Evolutionary conservation across 1,284 basidiomycete species (phyloP).

Genomic region (Athelia sp.): DNA sequence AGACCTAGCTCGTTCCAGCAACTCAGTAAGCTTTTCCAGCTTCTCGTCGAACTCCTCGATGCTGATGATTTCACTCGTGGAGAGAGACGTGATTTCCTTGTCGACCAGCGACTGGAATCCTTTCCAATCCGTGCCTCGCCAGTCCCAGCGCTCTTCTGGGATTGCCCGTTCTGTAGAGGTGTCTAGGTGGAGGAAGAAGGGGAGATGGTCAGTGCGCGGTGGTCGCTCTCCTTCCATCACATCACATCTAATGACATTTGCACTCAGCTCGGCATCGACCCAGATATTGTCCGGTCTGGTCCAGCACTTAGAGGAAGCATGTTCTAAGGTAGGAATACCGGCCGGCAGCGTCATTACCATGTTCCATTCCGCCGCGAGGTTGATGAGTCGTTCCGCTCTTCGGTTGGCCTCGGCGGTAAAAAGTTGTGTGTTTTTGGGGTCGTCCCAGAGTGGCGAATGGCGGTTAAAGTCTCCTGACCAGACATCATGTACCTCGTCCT

Average conservation of each 20-base stretch:
- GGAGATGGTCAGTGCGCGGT: slow-evolving; percentile 25
- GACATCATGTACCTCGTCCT: slow-evolving; percentile 10
- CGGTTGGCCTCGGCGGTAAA: slow-evolving; percentile 13
- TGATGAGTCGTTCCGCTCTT: slow-evolving; percentile 15
- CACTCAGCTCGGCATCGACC: slow-evolving; percentile 7
- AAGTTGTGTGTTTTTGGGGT: slow-evolving; percentile 17
- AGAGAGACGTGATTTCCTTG: not conserved
- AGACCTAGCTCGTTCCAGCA: slow-evolving; percentile 14
- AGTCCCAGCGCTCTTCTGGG: slow-evolving; percentile 10
- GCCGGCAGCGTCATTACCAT: slow-evolving; percentile 21
- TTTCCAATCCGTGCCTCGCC: slow-evolving; percentile 15
- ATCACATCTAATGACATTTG: slow-evolving; percentile 17
- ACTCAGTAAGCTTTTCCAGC: slow-evolving; percentile 9
- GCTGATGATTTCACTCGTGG: not conserved
- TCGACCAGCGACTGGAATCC: slow-evolving; percentile 8
- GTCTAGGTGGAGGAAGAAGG: slow-evolving; percentile 19
- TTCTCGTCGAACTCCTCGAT: slow-evolving; percentile 7
- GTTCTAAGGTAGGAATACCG: slow-evolving; percentile 21
- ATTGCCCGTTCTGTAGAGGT: not conserved
- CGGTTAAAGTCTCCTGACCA: slow-evolving; percentile 32
- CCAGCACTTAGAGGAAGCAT: slow-evolving; percentile 14
- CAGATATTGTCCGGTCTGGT: slow-evolving; percentile 31
- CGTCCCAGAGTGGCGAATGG: slow-evolving; percentile 29
- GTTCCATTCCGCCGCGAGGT: slow-evolving; percentile 7
- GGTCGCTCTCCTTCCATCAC: slow-evolving; percentile 10